phyloP scores from a whole-genome alignment of 768 basidiomycete species.

The Amylocystis lapponica region DNA sequence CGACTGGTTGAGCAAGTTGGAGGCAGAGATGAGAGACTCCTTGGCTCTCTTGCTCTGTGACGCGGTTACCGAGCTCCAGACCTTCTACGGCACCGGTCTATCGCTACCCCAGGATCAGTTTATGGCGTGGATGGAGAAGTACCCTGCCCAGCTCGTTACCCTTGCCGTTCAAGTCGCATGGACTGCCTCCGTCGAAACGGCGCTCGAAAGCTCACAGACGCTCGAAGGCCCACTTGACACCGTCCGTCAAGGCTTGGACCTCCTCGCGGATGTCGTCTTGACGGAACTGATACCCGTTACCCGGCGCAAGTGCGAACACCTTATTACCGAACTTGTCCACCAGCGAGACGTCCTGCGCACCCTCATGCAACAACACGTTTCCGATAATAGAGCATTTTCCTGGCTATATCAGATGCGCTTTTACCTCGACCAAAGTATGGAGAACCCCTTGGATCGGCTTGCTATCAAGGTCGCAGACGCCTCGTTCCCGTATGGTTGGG shows the following conservation, averaged over 20 bases:
- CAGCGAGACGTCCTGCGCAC: constrained; percentile 90
- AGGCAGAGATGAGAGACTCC: constrained; percentile 88
- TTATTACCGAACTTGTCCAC: constrained; percentile 98
- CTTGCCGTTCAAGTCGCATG: constrained; percentile 94
- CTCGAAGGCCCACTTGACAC: constrained; percentile 69
- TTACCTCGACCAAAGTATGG: constrained; percentile 70
- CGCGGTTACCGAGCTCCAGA: constrained; percentile 73
- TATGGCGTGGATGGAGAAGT: constrained; percentile 88
- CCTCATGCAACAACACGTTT: constrained; percentile 60
- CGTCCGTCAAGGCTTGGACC: constrained; percentile 78
- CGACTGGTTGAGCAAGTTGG: constrained; percentile 92
- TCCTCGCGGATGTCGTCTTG: constrained; percentile 95
- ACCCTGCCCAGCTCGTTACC: constrained; percentile 94
- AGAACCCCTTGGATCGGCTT: constrained; percentile 77
- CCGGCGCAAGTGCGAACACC: constrained; percentile 96
- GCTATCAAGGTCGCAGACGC: constrained; percentile 86
- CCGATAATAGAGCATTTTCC: constrained; percentile 68
- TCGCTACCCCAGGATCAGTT: constrained; percentile 61
- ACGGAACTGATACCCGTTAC: constrained; percentile 84
- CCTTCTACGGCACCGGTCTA: constrained; percentile 68
- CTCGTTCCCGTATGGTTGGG: constrained; percentile 95
- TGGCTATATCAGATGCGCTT: constrained; percentile 99
- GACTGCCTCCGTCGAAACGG: constrained; percentile 78
- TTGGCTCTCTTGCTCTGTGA: constrained; percentile 77
- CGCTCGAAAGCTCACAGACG: constrained; percentile 48